Base-by-base conservation (phyloP, 2,329 filamentous ascomycete species). In the Aquanectria penicillioides region DNA sequence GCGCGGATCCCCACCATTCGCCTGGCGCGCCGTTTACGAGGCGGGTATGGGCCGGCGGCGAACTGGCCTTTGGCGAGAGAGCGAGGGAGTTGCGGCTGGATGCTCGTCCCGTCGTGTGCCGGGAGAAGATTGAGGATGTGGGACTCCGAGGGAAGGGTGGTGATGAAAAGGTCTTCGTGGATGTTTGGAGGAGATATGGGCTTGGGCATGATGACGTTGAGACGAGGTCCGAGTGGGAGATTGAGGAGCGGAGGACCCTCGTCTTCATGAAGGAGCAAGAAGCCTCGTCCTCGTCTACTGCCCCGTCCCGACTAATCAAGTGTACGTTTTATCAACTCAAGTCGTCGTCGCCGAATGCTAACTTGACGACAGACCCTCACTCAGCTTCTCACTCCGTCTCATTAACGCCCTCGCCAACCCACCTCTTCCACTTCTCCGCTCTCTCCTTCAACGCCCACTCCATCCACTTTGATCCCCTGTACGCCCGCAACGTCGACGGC, bases 381-480 rank as follows among this genome's bases (percentile, higher is more conserved):
- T 34, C 69, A 1, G 73, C 80, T 7, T 71, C 72, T 13, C 74
- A 77, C 61, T 71, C 71, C 18, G 71, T 90, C 66, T 77, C 79
- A 0, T 77, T 97, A 20, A 84, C 78, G 0, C 92, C 93, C 1
- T 88, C 89, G 3, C 81, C 85, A 3, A 80, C 84, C 5, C 84
- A 97, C 5, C 86, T 99, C 51, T 97, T 97, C 78, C 88, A 94
- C 57, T 98, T 94, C 80, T 95, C 91, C 17, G 93, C 93, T 0
- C 85, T 99, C 28, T 94, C 91, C 3, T 94, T 93, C 80, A 99
- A 99, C 75, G 92, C 93, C 2, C 95, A 99, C 76, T 82, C 85
- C 13, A 97, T 99, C 67, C 95, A 99, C 77, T 82, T 97, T 18
- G 91, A 97, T 74, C 84, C 83, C 1, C 71, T 82, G 37, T 96